Percentiles rank a stretch among this genome's conserved stretches.
phyloP scores from a whole-genome alignment of 2,329 filamentous ascomycete genomes.

The Saccharata proteae region DNA sequence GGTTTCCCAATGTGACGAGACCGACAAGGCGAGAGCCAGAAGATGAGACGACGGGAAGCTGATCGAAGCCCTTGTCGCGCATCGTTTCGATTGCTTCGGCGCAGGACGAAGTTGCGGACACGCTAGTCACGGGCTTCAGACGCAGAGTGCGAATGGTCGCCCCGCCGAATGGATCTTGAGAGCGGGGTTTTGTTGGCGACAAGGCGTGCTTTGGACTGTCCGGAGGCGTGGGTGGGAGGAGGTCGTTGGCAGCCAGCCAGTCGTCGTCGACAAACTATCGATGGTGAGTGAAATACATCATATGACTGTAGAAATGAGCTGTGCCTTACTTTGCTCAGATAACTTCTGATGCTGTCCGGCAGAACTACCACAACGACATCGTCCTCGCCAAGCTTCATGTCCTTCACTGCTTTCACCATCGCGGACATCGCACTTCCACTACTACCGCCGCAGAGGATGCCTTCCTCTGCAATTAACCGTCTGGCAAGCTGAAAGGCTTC shows the following conservation, averaged over 20 bases:
- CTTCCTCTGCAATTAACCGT: slow-evolving; percentile 84
- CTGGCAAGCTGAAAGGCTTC: slow-evolving; percentile 88
- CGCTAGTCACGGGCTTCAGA: slow-evolving; percentile 85
- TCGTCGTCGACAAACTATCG: slow-evolving; percentile 87
- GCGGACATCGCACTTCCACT: slow-evolving; percentile 87
- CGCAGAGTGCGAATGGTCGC: slow-evolving; percentile 74
- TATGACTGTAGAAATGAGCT: neutral
- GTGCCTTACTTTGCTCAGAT: slow-evolving; percentile 64
- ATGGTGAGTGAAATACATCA: neutral
- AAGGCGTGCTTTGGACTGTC: slow-evolving; percentile 24
- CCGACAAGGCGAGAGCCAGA: slow-evolving; percentile 64
- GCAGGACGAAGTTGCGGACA: slow-evolving; percentile 59
- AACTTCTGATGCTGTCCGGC: slow-evolving; percentile 93
- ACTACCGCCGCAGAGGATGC: slow-evolving; percentile 83
- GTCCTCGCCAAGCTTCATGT: slow-evolving; percentile 63
- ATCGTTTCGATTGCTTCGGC: slow-evolving; percentile 91
- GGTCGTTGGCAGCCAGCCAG: slow-evolving; percentile 94
- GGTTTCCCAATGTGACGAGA: slow-evolving; percentile 86
- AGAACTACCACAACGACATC: slow-evolving; percentile 85
- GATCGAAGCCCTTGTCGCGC: slow-evolving; percentile 96
- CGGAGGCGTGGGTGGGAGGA: slow-evolving; percentile 54
- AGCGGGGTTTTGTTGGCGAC: slow-evolving; percentile 22
- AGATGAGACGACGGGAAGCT: slow-evolving; percentile 75
- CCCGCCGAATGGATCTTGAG: slow-evolving; percentile 58
- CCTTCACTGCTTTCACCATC: slow-evolving; percentile 62